Base-by-base conservation (phyloP, 768 basidiomycete species). In the Phylloporus sp. region DNA sequence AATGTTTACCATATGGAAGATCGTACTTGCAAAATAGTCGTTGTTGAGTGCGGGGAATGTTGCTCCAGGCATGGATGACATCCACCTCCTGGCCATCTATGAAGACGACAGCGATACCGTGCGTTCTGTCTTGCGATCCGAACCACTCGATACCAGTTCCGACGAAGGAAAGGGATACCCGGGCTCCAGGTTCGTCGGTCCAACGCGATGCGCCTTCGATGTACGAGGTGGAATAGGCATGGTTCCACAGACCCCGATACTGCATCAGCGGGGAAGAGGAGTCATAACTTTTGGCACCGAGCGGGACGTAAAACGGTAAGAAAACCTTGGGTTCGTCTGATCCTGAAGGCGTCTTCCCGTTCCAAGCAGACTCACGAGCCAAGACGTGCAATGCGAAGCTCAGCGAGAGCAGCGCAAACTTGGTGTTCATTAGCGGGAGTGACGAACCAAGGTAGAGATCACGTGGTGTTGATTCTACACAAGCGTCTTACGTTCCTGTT, bases 111-210 rank as follows among this genome's bases (percentile, higher is more conserved):
- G 80, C 72, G 9, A 74, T 61, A 13, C 86, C 82, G 56, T 87
- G 79, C 14, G 54, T 61, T 32, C 59, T 69, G 53, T 77, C 79
- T 32, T 68, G 71, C 56, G 72, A 76, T 24, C 87, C 87, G 53
- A 88, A 89, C 81, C 81, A 85, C 65, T 89, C 87, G 53, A 90
- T 73, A 1, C 84, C 84, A 11, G 81, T 84, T 13, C 86, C 87
- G n/a, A 69, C 69, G 64, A 88, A 88, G 3, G 74, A 71, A 64
- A 88, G 76, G 2, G 70, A 69, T 37, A 77, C 67, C 4, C 75
- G 65, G 10, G 85, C 79, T 38, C 71, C 71, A 15, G 64, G 64
- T 37, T 75, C 63, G 13, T 69, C 65, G 0, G 83, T 82, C 58
- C 71, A 73, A 13, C 71, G 75, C 27, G 79, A 64, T 13, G 79